Evolutionary conservation across 2,329 filamentous ascomycete species (phyloP).

Genomic region (Fusarium subglutinans): DNA sequence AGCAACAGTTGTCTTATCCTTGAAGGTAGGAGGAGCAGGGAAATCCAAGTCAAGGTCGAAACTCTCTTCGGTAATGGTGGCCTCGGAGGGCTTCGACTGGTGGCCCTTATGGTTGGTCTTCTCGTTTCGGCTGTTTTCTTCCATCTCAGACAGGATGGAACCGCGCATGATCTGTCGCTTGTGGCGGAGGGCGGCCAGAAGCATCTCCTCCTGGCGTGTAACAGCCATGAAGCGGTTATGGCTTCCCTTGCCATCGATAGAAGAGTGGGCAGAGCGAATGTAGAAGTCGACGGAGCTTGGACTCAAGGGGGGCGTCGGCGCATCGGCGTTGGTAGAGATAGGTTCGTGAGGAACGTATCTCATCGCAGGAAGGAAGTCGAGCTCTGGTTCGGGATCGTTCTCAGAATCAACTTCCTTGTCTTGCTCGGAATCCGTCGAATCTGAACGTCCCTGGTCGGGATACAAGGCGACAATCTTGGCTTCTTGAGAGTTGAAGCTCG

Average conservation of each 20-base stretch:
- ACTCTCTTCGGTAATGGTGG: slow-evolving; percentile 43
- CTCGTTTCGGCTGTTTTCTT: slow-evolving; percentile 43
- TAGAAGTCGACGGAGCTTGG: slow-evolving; percentile 62
- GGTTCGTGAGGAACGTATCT: slow-evolving; percentile 37
- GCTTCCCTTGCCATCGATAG: slow-evolving; percentile 44
- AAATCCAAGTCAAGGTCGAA: slow-evolving; percentile 50
- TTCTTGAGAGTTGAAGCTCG: slow-evolving; percentile 50
- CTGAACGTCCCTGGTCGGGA: slow-evolving; percentile 41
- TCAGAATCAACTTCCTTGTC: slow-evolving; percentile 26
- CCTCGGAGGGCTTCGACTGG: slow-evolving; percentile 44
- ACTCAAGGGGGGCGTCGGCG: slow-evolving; percentile 61
- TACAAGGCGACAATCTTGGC: slow-evolving; percentile 52
- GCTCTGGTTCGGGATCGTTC: slow-evolving; percentile 23
- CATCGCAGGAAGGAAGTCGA: slow-evolving; percentile 26
- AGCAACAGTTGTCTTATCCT: slow-evolving; percentile 37
- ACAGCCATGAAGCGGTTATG: slow-evolving; percentile 64
- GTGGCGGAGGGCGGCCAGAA: slow-evolving; percentile 64
- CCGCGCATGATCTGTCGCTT: slow-evolving; percentile 67
- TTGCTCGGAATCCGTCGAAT: slow-evolving; percentile 32
- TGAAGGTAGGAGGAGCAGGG: slow-evolving; percentile 46
- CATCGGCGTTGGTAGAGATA: slow-evolving; percentile 46
- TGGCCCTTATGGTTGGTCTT: slow-evolving; percentile 33
- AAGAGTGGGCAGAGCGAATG: slow-evolving; percentile 52
- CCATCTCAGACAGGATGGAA: slow-evolving; percentile 54
- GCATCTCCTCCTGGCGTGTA: slow-evolving; percentile 66